Evolutionary conservation across 768 basidiomycete species (phyloP), one percentile per base, ranked within the genome.

Genomic region (Pisolithus orientalis): DNA sequence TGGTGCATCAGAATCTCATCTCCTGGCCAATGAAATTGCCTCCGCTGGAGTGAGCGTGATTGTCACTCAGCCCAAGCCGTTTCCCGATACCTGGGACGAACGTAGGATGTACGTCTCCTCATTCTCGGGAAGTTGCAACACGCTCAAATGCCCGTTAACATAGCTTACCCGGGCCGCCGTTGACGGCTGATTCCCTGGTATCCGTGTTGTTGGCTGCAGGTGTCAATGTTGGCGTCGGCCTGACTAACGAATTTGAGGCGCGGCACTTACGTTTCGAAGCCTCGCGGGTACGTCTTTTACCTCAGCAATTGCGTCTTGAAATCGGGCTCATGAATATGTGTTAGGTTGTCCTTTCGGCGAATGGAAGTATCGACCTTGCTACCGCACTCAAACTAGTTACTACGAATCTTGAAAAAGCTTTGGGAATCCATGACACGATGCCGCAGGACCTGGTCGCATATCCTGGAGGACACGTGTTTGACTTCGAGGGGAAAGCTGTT

Each of bases 11-110:
- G 85, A 87, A 65, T 77, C 80, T 2, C 81, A 82, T 65, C 69
- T 87, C 24, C 66, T 92, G 51, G 88, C 87, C 10, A 65, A 77
- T 47, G 82, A 90, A 55, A 79, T 92, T 48, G 79, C 85, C 67
- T 57, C 59, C 62, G 84, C 84, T 1, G 72, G 74, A 8, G 77
- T 93, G 3, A 84, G 84, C 39, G 85, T 92, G n/a, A 77, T 94
- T 27, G 70, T 93, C 25, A 72, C 78, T 0, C 79, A 79, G 5
- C 65, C 81, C 0, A 70, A 88, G 39, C 80, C 85, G 0, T 86
- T 76, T 69, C 87, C 89, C 0, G 57, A 51, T 3, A 67, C 66
- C 3, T 93, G 90, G 90, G 82, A 88, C 49, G 63, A 73, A 40
- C 73, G 78, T 44, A 71, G 88, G 51, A 77, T 85, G 84, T 84